Evolutionary conservation across 139 green algal species (phyloP).

Genomic region (Volvox reticuliferus): DNA sequence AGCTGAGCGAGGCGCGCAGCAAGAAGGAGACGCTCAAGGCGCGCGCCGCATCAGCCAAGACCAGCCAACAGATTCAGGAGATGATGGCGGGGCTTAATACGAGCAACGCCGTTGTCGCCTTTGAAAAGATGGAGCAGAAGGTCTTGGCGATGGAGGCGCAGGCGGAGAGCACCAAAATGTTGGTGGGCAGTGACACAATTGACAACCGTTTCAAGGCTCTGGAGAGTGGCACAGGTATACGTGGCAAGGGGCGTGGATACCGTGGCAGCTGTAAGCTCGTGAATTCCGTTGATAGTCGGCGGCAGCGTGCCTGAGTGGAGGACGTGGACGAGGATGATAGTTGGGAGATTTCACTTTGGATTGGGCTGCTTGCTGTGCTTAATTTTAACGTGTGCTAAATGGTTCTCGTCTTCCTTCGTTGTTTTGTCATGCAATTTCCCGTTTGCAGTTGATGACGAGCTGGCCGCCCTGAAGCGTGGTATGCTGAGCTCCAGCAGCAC

Average conservation of each 20-base stretch:
- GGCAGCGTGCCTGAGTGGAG: no score
- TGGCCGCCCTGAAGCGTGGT: slow-evolving; percentile 87
- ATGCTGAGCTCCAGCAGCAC: slow-evolving; percentile 55
- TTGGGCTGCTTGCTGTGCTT: no score
- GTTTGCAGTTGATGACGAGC: slow-evolving; percentile 90
- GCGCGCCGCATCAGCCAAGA: slow-evolving; percentile 90
- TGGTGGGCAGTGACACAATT: slow-evolving; percentile 78
- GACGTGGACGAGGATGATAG: no score
- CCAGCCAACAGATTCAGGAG: slow-evolving; percentile 70
- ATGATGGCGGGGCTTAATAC: slow-evolving; percentile 86
- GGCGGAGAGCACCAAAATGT: slow-evolving; percentile 82
- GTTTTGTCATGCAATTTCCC: not conserved
- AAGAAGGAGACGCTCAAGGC: slow-evolving; percentile 99
- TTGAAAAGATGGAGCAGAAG: slow-evolving; percentile 99
- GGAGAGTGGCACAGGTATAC: slow-evolving; percentile 76
- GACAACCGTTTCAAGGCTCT: slow-evolving; percentile 88
- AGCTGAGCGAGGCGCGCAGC: slow-evolving; percentile 92
- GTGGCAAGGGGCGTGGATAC: not conserved
- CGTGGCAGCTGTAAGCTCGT: no score
- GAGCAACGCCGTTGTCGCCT: slow-evolving; percentile 90
- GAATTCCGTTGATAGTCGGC: no score
- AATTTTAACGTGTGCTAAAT: no score
- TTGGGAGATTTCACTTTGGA: no score
- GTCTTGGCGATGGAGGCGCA: slow-evolving; percentile 95
- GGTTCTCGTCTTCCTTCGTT: no score